Evolutionary conservation across 495 filamentous ascomycete genomes (phyloP), one percentile per base, ranked within the genome.

Genomic region (Astrocystis sublimbata): DNA sequence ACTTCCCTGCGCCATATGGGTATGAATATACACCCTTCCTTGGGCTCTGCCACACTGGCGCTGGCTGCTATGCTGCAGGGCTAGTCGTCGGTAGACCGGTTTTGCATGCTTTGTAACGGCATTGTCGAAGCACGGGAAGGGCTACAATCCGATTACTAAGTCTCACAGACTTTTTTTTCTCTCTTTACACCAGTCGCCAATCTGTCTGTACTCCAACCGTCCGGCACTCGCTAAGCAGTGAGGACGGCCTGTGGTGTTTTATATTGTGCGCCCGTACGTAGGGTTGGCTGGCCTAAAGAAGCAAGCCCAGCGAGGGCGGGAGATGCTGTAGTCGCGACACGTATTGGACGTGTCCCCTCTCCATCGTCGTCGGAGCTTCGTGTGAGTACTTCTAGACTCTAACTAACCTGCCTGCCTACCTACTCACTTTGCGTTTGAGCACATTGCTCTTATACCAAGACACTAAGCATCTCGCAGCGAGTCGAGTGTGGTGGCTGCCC

Each of bases 251-350:
- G 10, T 31, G 50, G 15, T 47, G 31, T 40, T 8, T n/a, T 40
- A 50, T 49, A 60, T 38, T 49, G 57, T 13, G 26, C 21, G 42
- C 50, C 45, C 42, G 56, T 50, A 42, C 56, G 56, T 46, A 58
- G 54, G 41, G 9, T 46, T n/a, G n/a, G n/a, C n/a, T n/a, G 41
- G 15, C 19, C 54, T n/a, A 23, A 58, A 41, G 10, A 13, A 23
- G 23, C 24, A n/a, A 17, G 12, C 13, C 54, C 54, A 58, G 46
- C 40, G 54, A 45, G 26, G 46, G 46, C 40, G 54, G 35, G 26
- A 58, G 23, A 43, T 12, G 33, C 30, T 36, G 43, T n/a, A 50
- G 19, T 35, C 35, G 33, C 41, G 13, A n/a, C 45, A 60, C 45
- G 10, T 28, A 35, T 6, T 26, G n/a, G 17, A 13, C 17, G 54